Percentiles rank a stretch among this genome's conserved stretches.
Evolutionary conservation across 257 asterid species (phyloP).

Genomic region (Solanum lycopersicoides): DNA sequence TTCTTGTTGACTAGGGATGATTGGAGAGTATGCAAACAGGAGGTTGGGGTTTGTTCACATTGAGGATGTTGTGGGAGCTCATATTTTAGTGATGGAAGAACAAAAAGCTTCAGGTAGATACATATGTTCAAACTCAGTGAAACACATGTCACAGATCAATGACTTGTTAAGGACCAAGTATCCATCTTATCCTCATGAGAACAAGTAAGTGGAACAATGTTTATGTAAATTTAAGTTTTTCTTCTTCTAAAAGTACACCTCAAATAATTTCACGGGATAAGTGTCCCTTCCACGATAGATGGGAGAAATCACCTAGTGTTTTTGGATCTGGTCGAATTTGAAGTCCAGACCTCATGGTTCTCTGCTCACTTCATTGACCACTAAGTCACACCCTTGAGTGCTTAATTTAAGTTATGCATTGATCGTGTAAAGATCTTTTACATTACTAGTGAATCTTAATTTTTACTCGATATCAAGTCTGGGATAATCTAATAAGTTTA

Average conservation of each 20-base stretch:
- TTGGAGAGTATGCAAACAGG: constrained; percentile 63
- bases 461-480: background rate
- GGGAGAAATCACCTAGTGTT: background rate
- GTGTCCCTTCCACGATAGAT: background rate
- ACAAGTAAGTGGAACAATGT: constrained; percentile 33
- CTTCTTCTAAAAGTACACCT: background rate
- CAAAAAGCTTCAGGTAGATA: constrained; percentile 68
- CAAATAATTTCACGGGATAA: background rate
- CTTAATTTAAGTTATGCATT: background rate
- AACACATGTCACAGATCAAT: constrained; percentile 79
- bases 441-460: background rate
- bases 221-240: background rate
- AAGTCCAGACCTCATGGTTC: background rate
- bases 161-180: constrained; percentile 51
- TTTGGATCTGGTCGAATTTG: background rate
- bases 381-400: background rate
- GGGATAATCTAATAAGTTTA: background rate
- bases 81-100: constrained; percentile 78
- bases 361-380: background rate
- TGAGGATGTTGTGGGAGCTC: constrained; percentile 81
- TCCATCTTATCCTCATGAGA: constrained; percentile 57
- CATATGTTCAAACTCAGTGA: constrained; percentile 66
- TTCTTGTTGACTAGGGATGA: constrained; percentile 22
- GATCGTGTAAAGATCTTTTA: background rate
- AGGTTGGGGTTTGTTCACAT: constrained; percentile 82